Conservation (phyloP, 2,329 filamentous ascomycete genomes). For the Torrubiellomyces zombiae region DNA sequence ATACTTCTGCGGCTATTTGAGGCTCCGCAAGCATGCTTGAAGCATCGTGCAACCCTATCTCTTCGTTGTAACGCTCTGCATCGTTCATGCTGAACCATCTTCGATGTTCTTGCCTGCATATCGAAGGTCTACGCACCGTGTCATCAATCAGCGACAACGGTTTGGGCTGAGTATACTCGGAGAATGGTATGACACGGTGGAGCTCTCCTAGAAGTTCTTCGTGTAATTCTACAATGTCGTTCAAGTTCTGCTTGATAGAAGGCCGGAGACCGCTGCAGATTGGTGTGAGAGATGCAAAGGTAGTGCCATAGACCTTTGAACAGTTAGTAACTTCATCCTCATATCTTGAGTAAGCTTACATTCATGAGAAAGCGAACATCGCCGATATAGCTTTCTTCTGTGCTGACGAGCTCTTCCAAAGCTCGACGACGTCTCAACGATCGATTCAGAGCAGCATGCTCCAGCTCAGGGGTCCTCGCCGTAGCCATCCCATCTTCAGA, state of each 20-base stretch:
- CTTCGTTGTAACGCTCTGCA: constrained; percentile 21
- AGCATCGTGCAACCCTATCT: constrained; percentile 26
- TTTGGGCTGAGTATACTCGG: constrained; percentile 37
- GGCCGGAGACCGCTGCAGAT: constrained; percentile 47
- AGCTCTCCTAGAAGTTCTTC: constrained; percentile 65
- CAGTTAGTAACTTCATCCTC: no score
- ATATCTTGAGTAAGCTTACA: no score
- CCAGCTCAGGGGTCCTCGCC: constrained; percentile 36
- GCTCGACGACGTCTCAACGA: constrained; percentile 62
- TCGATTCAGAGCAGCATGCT: constrained; percentile 54
- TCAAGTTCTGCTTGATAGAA: constrained; percentile 64
- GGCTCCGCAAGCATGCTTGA: constrained; percentile 41
- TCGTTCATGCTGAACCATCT: constrained; percentile 33
- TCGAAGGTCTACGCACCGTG: constrained; percentile 1
- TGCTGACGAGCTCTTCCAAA: constrained; percentile 69
- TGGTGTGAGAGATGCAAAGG: constrained; percentile 54
- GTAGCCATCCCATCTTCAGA: constrained; percentile 49
- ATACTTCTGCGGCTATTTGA: constrained; percentile 41
- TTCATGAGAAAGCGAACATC: constrained; percentile 78
- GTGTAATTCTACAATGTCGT: constrained; percentile 68
- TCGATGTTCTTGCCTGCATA: constrained; percentile 16
- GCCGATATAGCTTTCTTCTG: constrained; percentile 76
- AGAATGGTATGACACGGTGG: constrained; percentile 52
- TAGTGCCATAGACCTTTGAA: constrained; percentile 64
- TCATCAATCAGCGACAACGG: constrained; percentile 4